phyloP scores from a whole-genome alignment of 1,284 basidiomycete genomes.

The Heterobasidion irregulare region DNA sequence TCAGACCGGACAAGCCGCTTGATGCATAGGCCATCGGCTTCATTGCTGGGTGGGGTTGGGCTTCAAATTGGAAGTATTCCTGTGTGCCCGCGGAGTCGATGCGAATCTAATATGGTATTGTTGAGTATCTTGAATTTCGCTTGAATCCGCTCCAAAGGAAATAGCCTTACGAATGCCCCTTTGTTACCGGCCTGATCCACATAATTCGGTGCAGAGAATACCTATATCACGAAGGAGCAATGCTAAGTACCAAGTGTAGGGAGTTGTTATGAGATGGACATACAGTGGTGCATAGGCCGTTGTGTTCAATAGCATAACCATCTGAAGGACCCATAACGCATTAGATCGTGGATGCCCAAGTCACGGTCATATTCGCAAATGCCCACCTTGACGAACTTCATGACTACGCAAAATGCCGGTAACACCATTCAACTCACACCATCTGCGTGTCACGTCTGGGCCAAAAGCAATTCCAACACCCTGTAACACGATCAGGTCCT shows the following conservation, averaged over 20 bases:
- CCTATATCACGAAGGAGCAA: conserved; percentile 27
- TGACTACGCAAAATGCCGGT: conserved; percentile 92
- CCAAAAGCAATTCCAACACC: conserved; percentile 96
- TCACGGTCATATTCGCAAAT: neutral
- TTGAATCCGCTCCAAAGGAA: neutral
- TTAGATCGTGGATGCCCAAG: neutral
- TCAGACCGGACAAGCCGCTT: conserved; percentile 53
- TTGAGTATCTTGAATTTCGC: conserved; percentile 2
- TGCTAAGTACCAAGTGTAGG: conserved; percentile 8
- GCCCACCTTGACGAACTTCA: conserved; percentile 87
- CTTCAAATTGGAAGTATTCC: conserved; percentile 79
- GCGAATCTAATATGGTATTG: conserved; percentile 46
- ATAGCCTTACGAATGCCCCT: conserved; percentile 63
- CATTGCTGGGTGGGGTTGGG: conserved; percentile 82
- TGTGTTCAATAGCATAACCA: conserved; percentile 85
- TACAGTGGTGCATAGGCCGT: conserved; percentile 84
- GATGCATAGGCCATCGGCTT: conserved; percentile 88
- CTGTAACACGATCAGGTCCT: conserved; percentile 25
- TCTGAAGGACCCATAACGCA: conserved; percentile 28
- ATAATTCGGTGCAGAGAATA: conserved; percentile 82
- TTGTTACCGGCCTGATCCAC: conserved; percentile 78
- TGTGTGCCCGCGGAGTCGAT: conserved; percentile 75
- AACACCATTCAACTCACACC: conserved; percentile 85
- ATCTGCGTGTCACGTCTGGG: conserved; percentile 83
- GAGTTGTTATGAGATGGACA: conserved; percentile 11